phyloP scores from a whole-genome alignment of 176 grass and related monocot species.

The Melocanna baccifera region DNA sequence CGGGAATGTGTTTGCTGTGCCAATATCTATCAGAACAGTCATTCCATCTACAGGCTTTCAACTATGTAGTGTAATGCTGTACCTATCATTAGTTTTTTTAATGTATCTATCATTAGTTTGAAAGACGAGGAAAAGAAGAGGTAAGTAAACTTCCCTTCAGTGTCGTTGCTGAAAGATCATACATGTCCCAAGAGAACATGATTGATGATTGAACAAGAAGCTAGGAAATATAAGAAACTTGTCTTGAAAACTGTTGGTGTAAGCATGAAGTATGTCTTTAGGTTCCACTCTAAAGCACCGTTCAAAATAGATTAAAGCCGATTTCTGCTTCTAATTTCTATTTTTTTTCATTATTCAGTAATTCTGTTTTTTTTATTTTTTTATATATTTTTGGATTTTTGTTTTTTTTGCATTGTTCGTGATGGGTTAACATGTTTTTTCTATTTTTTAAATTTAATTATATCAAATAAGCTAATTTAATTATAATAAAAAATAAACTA shows the following conservation, averaged over 20 bases:
- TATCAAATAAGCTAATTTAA: too few relatives aligned
- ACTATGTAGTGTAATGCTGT: neutral
- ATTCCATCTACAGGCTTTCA: constrained; percentile 15
- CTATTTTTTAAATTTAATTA: too few relatives aligned
- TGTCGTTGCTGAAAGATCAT: neutral
- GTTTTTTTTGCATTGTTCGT: too few relatives aligned
- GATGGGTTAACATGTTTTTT: too few relatives aligned
- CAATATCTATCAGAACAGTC: neutral
- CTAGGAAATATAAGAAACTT: neutral
- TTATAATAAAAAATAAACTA: too few relatives aligned
- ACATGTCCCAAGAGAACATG: constrained; percentile 15
- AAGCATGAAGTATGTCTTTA: constrained; percentile 37
- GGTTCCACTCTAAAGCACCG: too few relatives aligned
- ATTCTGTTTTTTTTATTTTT: too few relatives aligned
- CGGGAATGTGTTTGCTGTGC: neutral
- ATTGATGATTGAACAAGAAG: neutral
- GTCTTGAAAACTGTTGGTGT: constrained; percentile 4
- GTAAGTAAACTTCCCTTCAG: neutral
- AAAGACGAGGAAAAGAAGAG: neutral
- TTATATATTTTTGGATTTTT: too few relatives aligned
- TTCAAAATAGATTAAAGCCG: too few relatives aligned
- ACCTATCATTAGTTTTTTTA: neutral
- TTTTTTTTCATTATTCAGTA: too few relatives aligned
- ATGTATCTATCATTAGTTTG: neutral
- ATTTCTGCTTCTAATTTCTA: too few relatives aligned